These are phyloP conservation scores for Blastomyces percursus DNA, from an alignment of 2,329 filamentous ascomycete genomes.

Conservation along the genomic window DNA sequence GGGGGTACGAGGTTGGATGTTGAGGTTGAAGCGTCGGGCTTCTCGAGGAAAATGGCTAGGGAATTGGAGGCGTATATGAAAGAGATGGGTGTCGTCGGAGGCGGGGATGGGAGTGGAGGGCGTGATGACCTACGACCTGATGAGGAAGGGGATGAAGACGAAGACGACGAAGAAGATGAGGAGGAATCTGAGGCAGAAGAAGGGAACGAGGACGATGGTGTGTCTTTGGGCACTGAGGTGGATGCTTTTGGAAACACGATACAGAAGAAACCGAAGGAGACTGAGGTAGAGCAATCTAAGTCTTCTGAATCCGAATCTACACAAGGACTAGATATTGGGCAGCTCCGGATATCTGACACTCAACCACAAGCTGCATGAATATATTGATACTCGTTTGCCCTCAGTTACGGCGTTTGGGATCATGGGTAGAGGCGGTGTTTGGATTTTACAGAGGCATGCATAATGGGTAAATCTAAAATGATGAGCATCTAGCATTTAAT, in stretches of 20 bases:
- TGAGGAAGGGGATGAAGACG: conserved; percentile 31
- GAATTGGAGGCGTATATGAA: conserved; percentile 88
- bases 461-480: conserved; percentile 1
- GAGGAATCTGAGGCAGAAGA: conserved; percentile 22
- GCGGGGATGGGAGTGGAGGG: conserved; percentile 28
- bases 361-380: not conserved
- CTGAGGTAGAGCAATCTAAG: not conserved
- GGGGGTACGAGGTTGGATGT: conserved; percentile 66
- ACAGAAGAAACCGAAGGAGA: not conserved
- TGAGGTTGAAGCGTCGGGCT: conserved; percentile 81
- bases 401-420: not conserved
- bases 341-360: conserved; percentile 9
- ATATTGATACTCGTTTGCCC: not conserved
- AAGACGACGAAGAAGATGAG: conserved; percentile 29
- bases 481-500: not conserved
- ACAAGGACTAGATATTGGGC: conserved; percentile 1
- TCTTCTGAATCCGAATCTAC: not conserved
- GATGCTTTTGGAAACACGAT: conserved; percentile 3
- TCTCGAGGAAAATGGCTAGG: conserved; percentile 93
- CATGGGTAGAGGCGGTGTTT: not conserved
- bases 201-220: conserved; percentile 10
- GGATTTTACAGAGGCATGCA: not conserved
- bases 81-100: conserved; percentile 50
- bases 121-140: conserved; percentile 30
- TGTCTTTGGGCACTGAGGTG: not conserved